Base-by-base conservation (phyloP, 352 stramenopile species). In the Globisporangium middletonii region DNA sequence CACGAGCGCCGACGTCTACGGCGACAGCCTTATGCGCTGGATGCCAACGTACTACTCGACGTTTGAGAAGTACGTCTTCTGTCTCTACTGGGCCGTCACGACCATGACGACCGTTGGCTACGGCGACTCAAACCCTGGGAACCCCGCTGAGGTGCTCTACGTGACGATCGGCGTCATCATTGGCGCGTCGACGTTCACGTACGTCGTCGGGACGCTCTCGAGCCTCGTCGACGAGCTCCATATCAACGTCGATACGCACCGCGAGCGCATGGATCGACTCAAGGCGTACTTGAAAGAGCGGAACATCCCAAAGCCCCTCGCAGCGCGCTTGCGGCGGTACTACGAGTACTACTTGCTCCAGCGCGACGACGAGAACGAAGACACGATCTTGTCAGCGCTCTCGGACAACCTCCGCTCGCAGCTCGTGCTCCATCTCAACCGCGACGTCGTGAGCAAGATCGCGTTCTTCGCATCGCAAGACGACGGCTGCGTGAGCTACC, bases 71-170 rank as follows among this genome's bases (percentile, higher is more conserved):
- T 94, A 94, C 49, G 55, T 90, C 18, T 81, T 79, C 59, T 80
- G 73, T 26, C 53, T 94, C 8, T 94, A 91, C 59, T 94, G 83
- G 83, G 70, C 83, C 2, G 60, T 83, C 27, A 88, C 80, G 16
- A 94, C 82, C 1, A 88, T 94, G 73, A 91, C 83, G 18, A 94
- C 83, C 0, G 75, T 87, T 26, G 83, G 83, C 0, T 94, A 92
- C 50, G 83, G 83, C 3, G 83, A 94, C 55, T 73, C 77, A 2
- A 62, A 75, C n/a, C 77, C 79, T 0, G 57, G 70, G 3, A 94
- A 83, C 27, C 64, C 79, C 3, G 59, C 58, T 11, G 82, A 94
- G 51, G 72, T 89, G 28, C 62, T 59, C 3, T 90, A 77, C 48
- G 69, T 88, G 12, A 75, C 65, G 2, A 8, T 77, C 11, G 79